Evolutionary conservation across 495 filamentous ascomycete species (phyloP).

Genomic region (Chaetomium cochliodes): DNA sequence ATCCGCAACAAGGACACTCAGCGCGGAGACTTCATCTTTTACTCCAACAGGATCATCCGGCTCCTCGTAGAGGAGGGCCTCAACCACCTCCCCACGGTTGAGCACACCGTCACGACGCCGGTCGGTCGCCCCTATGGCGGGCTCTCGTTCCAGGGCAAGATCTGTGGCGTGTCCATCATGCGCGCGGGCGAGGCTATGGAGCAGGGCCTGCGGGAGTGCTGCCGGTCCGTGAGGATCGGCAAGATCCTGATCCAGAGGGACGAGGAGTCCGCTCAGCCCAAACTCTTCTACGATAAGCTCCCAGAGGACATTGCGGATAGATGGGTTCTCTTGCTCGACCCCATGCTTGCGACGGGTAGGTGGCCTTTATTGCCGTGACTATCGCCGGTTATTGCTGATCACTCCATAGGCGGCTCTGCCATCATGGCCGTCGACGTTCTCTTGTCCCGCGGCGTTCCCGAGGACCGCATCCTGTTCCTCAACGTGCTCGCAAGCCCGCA

Average conservation of each 20-base stretch:
- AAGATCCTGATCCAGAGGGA: conserved; percentile 98
- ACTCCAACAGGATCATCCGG: conserved; percentile 97
- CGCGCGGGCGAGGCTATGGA: conserved; percentile 98
- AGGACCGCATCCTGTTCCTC: conserved; percentile 91
- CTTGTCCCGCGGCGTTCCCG: conserved; percentile 83
- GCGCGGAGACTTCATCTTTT: conserved; percentile 97
- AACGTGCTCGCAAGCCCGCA: conserved; percentile 95
- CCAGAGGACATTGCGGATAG: conserved; percentile 87
- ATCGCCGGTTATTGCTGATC: conserved; percentile 16
- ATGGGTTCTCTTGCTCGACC: conserved; percentile 94
- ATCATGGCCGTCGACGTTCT: conserved; percentile 95
- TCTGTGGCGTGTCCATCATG: conserved; percentile 98
- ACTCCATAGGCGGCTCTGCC: conserved; percentile 74
- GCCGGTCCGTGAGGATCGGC: conserved; percentile 90
- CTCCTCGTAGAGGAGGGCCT: conserved; percentile 97
- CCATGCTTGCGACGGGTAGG: conserved; percentile 95
- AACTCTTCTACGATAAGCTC: conserved; percentile 94
- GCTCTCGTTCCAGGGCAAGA: conserved; percentile 94
- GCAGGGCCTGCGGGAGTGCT: conserved; percentile 93
- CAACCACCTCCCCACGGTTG: conserved; percentile 90
- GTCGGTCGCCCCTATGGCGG: conserved; percentile 86
- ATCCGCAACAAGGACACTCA: conserved; percentile 86
- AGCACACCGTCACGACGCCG: conserved; percentile 84
- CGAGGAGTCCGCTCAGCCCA: conserved; percentile 88
- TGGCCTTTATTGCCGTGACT: conserved; percentile 19